Conservation (phyloP, 2,329 filamentous ascomycete genomes). For the Exophiala oligosperma region DNA sequence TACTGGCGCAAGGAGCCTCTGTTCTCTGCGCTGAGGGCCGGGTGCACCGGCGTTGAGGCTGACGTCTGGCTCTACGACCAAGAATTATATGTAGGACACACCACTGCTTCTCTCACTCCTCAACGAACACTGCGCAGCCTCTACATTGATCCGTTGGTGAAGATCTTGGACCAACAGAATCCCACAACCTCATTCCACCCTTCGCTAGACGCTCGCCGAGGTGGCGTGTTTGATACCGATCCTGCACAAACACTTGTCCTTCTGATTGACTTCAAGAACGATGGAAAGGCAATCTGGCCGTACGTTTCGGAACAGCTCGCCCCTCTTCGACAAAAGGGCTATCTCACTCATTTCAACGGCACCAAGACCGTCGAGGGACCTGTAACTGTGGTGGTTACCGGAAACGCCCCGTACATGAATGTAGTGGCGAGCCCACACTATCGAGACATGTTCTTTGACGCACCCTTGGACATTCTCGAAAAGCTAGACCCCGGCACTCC, state of each 20-base stretch:
- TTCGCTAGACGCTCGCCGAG: conserved; percentile 29
- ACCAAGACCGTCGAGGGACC: conserved; percentile 43
- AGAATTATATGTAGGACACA: conserved; percentile 59
- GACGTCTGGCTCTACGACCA: conserved; percentile 57
- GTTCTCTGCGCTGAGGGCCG: conserved; percentile 55
- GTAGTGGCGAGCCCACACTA: conserved; percentile 49
- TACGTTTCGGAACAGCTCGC: conserved; percentile 44
- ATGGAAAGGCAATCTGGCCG: conserved; percentile 40
- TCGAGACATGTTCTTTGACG: conserved; percentile 58
- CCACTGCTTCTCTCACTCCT: conserved; percentile 45
- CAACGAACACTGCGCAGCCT: conserved; percentile 51
- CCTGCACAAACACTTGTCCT: conserved; percentile 52
- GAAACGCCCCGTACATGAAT: conserved; percentile 52
- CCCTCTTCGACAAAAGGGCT: conserved; percentile 50
- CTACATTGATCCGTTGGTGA: conserved; percentile 54
- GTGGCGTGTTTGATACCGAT: conserved; percentile 53
- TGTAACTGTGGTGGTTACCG: conserved; percentile 55
- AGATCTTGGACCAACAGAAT: conserved; percentile 53
- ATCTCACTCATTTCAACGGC: conserved; percentile 54
- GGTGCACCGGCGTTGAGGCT: conserved; percentile 58
- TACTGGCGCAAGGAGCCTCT: conserved; percentile 58
- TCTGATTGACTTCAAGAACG: conserved; percentile 54
- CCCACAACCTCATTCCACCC: conserved; percentile 40
- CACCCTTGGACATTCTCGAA: conserved; percentile 47
- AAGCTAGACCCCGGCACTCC: conserved; percentile 7